Conservation (phyloP, 73 alveolate species). For the Uronychia binucleata region DNA sequence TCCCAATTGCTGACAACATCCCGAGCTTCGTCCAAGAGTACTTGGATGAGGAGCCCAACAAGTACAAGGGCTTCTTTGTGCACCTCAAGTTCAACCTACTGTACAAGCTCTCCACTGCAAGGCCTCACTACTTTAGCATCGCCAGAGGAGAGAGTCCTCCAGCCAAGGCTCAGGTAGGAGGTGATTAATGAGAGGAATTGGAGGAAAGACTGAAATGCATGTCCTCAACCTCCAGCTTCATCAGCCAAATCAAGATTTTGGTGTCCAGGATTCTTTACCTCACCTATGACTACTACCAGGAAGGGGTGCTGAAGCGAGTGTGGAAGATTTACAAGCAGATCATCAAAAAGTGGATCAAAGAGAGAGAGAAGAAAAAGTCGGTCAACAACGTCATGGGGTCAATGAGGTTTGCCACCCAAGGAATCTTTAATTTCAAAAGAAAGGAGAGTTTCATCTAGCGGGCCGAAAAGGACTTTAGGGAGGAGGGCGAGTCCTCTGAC, state of each 20-base stretch:
- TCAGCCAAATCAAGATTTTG: background rate
- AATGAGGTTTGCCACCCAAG: background rate
- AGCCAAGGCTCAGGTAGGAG: background rate
- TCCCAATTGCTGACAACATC: background rate
- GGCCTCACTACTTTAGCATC: background rate
- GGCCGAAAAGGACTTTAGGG: background rate
- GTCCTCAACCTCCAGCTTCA: background rate
- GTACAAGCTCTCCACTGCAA: background rate
- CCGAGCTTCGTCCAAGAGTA: background rate
- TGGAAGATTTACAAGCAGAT: background rate
- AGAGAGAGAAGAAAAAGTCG: background rate
- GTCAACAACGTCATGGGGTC: background rate
- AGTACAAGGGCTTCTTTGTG: background rate
- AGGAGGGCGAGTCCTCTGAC: too few relatives aligned
- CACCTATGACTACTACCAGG: background rate
- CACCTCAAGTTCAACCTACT: conserved; percentile 1
- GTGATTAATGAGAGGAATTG: background rate
- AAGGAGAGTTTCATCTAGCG: background rate
- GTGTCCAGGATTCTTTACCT: background rate
- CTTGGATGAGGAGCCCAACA: background rate
- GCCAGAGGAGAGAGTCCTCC: background rate
- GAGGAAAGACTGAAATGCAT: background rate
- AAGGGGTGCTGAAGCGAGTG: background rate
- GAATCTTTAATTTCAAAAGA: background rate
- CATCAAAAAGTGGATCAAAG: background rate